Evolutionary conservation across 1,284 basidiomycete genomes (phyloP), one percentile per base, ranked within the genome.

Genomic region (Thelephora terrestris): DNA sequence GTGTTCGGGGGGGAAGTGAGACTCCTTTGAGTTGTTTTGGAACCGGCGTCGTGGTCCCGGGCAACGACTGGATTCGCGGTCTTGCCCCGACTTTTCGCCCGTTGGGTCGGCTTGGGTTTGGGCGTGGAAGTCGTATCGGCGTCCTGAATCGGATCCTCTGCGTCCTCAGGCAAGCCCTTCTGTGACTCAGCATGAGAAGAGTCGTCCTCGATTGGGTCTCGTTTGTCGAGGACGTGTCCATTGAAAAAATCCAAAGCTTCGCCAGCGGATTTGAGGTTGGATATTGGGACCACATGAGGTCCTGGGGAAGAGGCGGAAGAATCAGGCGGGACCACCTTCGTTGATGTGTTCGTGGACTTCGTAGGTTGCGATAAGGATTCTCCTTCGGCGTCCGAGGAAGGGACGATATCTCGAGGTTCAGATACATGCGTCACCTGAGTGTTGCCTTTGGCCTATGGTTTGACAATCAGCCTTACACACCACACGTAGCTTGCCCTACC

Each of bases 131-230:
- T 24, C n/a, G 51, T 51, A 5, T 56, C 55, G 6, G 53, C 50
- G 35, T 53, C 43, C 40, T 57, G 48, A 25, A 57, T 57, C 6
- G 55, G 53, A 37, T 57, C 55, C 5, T 24, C 29, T 18, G 49
- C 38, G 37, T 50, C 48, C 21, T 50, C 52, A 12, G 29, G 29
- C 12, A 14, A 14, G 29, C 9, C 14, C 3, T 32, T 32, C 12
- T 3, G 7, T 12, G 12, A 12, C 29, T 10, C 14, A 14, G 29
- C 29, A 12, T 32, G 29, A 14, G 16, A 23, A 43, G 37, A 16
- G n/a, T 24, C 20, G 43, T 23, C 35, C 18, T 24, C 25, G n/a
- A 14, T 25, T 21, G 10, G 20, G 37, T 37, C 35, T 14, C 21
- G 25, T 21, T 27, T 23, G 18, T 27, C 43, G 20, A 25, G 23